phyloP scores from a whole-genome alignment of 768 basidiomycete species.

The Brasilioporus rufonigricans region DNA sequence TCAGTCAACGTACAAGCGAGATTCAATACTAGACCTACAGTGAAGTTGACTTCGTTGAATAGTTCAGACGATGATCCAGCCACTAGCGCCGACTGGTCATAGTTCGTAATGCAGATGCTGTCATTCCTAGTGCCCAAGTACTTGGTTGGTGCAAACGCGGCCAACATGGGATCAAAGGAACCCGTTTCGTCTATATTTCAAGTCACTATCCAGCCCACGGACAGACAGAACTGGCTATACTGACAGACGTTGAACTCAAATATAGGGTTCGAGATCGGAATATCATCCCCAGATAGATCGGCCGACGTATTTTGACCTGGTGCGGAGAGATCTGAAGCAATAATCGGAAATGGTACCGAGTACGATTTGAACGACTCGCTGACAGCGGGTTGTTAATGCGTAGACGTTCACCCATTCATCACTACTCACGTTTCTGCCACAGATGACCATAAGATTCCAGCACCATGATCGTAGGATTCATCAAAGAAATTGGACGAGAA shows the following conservation, averaged over 20 bases:
- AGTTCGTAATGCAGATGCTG: constrained; percentile 32
- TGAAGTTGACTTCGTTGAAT: constrained; percentile 32
- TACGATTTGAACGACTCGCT: constrained; percentile 34
- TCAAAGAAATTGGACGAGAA: constrained; percentile 30
- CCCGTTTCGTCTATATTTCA: constrained; percentile 35
- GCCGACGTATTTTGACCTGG: constrained; percentile 26
- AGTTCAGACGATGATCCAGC: constrained; percentile 41
- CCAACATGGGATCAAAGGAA: constrained; percentile 40
- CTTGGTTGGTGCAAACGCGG: constrained; percentile 45
- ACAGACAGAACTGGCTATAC: not conserved
- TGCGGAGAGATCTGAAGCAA: constrained; percentile 18
- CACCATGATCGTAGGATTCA: constrained; percentile 29
- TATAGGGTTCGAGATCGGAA: constrained; percentile 32
- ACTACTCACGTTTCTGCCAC: constrained; percentile 32
- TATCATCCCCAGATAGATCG: constrained; percentile 16
- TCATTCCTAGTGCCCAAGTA: constrained; percentile 41
- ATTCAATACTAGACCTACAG: constrained; percentile 15
- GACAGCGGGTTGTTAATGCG: not conserved
- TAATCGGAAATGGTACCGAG: constrained; percentile 37
- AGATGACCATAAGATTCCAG: constrained; percentile 35
- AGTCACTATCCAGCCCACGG: not conserved
- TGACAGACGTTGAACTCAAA: constrained; percentile 37
- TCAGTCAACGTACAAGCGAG: not conserved
- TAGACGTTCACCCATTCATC: too few relatives aligned
- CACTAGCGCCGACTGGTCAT: constrained; percentile 33